Conservation (phyloP, 2,329 filamentous ascomycete species). For the Calonectria montana region DNA sequence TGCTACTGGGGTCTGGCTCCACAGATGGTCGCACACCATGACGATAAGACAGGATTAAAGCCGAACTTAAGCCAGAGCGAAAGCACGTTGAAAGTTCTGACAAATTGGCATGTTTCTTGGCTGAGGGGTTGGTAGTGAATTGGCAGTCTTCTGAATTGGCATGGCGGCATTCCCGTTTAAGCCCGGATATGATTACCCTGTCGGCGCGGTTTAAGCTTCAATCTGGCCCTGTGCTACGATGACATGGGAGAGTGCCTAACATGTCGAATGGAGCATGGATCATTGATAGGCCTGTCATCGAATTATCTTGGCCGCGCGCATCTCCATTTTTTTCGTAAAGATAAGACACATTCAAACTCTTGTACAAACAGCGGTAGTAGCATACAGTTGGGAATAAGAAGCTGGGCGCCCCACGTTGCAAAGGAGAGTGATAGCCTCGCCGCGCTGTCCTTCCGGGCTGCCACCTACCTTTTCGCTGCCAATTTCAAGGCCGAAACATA, state of each 20-base stretch:
- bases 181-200: background rate
- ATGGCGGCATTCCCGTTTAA: background rate
- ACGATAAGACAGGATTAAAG: conserved; percentile 2
- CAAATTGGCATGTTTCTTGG: background rate
- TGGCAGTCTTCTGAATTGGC: background rate
- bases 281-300: background rate
- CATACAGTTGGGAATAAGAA: background rate
- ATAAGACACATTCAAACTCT: background rate
- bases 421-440: background rate
- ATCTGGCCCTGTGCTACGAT: no score
- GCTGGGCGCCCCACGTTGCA: background rate
- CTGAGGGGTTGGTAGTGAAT: background rate
- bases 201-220: background rate
- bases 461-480: background rate
- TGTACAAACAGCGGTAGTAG: no score
- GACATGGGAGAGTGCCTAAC: background rate
- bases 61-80: background rate
- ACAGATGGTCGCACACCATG: background rate
- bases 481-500: no score
- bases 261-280: background rate
- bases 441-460: background rate
- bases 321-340: background rate
- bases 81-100: background rate
- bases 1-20: background rate
- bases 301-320: background rate